phyloP scores from a whole-genome alignment of 768 basidiomycete genomes.

The Auricularia cornea region DNA sequence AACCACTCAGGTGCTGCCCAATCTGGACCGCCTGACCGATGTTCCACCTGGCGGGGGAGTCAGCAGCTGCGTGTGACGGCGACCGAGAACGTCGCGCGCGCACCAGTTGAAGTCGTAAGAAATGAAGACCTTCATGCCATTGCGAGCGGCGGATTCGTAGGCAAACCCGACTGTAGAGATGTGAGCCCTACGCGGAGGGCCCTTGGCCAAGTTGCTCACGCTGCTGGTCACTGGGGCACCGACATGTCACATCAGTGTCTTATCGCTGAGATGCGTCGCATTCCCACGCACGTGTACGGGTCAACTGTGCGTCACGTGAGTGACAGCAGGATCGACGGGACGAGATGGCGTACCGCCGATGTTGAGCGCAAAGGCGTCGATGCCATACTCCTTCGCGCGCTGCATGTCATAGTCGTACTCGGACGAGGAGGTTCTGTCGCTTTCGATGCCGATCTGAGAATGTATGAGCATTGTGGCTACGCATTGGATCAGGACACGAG shows the following conservation, averaged over 20 bases:
- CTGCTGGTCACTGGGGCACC: background rate
- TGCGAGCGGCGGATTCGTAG: background rate
- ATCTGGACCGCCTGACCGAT: background rate
- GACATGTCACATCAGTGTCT: too few relatives aligned
- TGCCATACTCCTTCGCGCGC: background rate
- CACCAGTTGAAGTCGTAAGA: constrained; percentile 1
- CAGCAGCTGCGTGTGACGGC: background rate
- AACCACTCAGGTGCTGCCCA: background rate
- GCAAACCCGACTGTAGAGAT: background rate
- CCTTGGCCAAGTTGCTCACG: too few relatives aligned
- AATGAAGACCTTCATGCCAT: background rate
- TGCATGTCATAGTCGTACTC: background rate
- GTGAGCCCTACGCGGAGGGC: too few relatives aligned
- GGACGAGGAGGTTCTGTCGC: background rate
- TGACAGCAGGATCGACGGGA: background rate
- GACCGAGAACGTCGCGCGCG: background rate
- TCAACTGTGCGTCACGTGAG: background rate
- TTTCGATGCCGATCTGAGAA: background rate
- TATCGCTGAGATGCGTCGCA: background rate
- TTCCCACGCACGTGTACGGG: background rate
- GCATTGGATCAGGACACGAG: background rate
- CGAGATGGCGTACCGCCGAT: background rate
- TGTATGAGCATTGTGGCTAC: background rate
- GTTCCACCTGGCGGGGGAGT: background rate
- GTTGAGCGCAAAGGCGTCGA: background rate